Base-by-base conservation (phyloP, 306 rosid species). In the Betula pendula region DNA sequence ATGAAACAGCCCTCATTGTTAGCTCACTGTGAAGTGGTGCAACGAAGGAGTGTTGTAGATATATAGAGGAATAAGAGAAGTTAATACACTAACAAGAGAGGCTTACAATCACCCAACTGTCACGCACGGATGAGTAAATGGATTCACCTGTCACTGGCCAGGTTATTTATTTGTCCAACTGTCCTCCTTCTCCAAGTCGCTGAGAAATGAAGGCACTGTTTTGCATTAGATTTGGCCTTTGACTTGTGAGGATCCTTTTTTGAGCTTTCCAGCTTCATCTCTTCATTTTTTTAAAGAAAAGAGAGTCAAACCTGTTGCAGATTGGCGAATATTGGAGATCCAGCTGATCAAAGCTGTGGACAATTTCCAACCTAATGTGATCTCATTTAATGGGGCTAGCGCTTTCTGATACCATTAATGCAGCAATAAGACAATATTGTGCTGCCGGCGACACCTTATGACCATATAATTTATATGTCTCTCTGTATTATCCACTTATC, bases 121-220 rank as follows among this genome's bases (percentile, higher is more conserved):
- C 74, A 71, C 77, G 76, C 75, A 58, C 47, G 74, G 63, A 47
- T 3, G 63, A 82, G 79, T 82, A 77, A 84, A 84, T 85, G 88
- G 75, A 40, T 65, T 85, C 79, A 85, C 35, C 88, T 85, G 85
- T 35, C 84, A 42, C 16, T 42, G 75, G 71, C 11, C 35, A 13
- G 31, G 38, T 68, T 27, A 84, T 87, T 87, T 82, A 87, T 75
- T 67, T 22, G 65, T 49, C 82, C 87, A 82, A 82, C 91, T 71
- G 87, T 25, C 85, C 81, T 31, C 50, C 50, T 6, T 72, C 72
- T 9, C 44, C 66, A 71, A 70, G 68, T 25, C 45, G 33, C 71
- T 42, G 40, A 31, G 65, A 59, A 58, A 49, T 25, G 44, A 77
- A 52, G 66, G 58, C 79, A 52, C 40, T 67, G 45, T n/a, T 31